Conservation (phyloP, 192 early-diverging fungal genomes). For the Coemansia aciculifera region DNA sequence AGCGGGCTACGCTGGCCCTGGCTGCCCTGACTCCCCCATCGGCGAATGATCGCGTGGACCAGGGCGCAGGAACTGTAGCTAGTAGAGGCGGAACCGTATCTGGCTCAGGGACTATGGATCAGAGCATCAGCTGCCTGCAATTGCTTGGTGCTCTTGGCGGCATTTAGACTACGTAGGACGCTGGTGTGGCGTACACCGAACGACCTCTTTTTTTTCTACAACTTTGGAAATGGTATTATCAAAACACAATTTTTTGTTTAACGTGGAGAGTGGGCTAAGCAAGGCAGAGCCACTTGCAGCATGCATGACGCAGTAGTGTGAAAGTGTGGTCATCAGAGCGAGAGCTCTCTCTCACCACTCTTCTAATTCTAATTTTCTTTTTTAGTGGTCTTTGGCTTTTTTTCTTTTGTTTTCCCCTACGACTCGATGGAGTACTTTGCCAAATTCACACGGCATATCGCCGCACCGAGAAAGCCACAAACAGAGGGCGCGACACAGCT, state of each 20-base stretch:
- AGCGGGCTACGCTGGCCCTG: slow-evolving; percentile 39
- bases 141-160: slow-evolving; percentile 29
- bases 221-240: background rate
- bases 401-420: slow-evolving; percentile 1
- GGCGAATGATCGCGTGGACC: background rate
- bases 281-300: background rate
- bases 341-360: background rate
- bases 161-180: background rate
- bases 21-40: slow-evolving; percentile 15
- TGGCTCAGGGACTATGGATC: slow-evolving; percentile 15
- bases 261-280: background rate
- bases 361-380: slow-evolving; percentile 1
- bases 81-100: slow-evolving; percentile 8
- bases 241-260: background rate
- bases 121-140: slow-evolving; percentile 27
- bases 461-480: slow-evolving; percentile 60
- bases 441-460: slow-evolving; percentile 64
- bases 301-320: background rate
- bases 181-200: background rate
- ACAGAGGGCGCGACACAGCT: slow-evolving; percentile 63
- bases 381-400: background rate
- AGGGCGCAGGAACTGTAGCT: slow-evolving; percentile 13
- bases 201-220: background rate
- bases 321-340: background rate
- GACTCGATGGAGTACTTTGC: slow-evolving; percentile 65